Percentiles rank a stretch among this genome's conserved stretches.
These are phyloP conservation scores for Pichia sp. DNA, from an alignment of 1,139 yeast species.

Conservation along the genomic window DNA sequence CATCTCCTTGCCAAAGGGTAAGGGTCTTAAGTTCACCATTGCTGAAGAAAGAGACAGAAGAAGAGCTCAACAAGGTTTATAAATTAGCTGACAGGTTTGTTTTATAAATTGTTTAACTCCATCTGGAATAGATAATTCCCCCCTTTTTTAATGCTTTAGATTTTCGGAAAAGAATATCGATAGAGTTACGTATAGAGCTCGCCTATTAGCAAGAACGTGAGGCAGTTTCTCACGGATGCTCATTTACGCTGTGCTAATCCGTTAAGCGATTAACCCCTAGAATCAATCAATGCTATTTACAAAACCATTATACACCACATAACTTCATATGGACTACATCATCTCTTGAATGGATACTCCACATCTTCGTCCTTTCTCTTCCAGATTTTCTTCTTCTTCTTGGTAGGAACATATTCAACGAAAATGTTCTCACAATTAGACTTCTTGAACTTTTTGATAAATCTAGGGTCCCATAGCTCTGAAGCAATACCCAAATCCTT, in stretches of 20 bases:
- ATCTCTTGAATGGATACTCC: slow-evolving; percentile 71
- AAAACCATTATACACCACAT: background rate
- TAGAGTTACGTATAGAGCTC: too few relatives aligned
- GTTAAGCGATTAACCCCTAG: background rate
- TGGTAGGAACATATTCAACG: slow-evolving; percentile 76
- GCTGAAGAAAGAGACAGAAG: slow-evolving; percentile 99
- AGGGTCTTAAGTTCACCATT: slow-evolving; percentile 97
- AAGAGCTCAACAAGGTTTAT: slow-evolving; percentile 61
- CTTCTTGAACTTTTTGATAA: slow-evolving; percentile 73
- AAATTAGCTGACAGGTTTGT: slow-evolving; percentile 15
- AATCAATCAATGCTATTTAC: slow-evolving; percentile 1
- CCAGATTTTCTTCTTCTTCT: slow-evolving; percentile 88
- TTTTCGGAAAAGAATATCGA: too few relatives aligned
- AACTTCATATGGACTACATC: background rate
- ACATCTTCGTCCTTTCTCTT: slow-evolving; percentile 71
- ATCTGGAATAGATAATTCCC: slow-evolving; percentile 9
- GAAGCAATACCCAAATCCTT: slow-evolving; percentile 95
- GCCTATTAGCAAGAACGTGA: too few relatives aligned
- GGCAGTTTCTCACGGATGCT: too few relatives aligned
- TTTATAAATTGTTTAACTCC: slow-evolving; percentile 3
- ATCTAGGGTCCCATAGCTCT: slow-evolving; percentile 94
- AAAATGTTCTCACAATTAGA: slow-evolving; percentile 74
- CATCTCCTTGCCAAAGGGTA: slow-evolving; percentile 99
- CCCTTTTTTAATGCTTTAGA: slow-evolving; percentile 9
- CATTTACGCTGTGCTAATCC: too few relatives aligned